Percentiles rank a stretch among this genome's conserved stretches.
phyloP scores from a whole-genome alignment of 768 basidiomycete species.

The Pleurotus sapidus region DNA sequence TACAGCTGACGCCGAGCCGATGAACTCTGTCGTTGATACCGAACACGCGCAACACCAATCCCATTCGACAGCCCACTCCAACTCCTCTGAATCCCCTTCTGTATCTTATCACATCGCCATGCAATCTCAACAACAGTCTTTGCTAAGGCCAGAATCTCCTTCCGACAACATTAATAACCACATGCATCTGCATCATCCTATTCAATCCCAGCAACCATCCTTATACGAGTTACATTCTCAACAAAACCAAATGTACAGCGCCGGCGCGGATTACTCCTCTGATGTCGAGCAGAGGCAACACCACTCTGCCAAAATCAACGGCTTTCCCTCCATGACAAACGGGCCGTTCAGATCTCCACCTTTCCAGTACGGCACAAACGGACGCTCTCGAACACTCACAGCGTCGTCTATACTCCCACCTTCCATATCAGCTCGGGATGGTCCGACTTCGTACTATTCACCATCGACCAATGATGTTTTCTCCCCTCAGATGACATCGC shows the following conservation, averaged over 20 bases:
- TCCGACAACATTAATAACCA: slow-evolving; percentile 29
- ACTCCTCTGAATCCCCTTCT: slow-evolving; percentile 53
- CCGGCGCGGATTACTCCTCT: slow-evolving; percentile 32
- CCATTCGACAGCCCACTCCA: slow-evolving; percentile 45
- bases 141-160: slow-evolving; percentile 49
- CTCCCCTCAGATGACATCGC: slow-evolving; percentile 33
- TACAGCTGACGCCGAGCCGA: slow-evolving; percentile 77
- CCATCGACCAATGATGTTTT: slow-evolving; percentile 30
- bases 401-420: slow-evolving; percentile 29
- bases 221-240: slow-evolving; percentile 29
- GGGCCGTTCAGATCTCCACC: slow-evolving; percentile 20
- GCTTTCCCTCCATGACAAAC: slow-evolving; percentile 26
- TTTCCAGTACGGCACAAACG: slow-evolving; percentile 38
- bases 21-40: slow-evolving; percentile 47
- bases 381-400: slow-evolving; percentile 37
- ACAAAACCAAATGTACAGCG: slow-evolving; percentile 30
- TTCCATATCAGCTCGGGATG: slow-evolving; percentile 34
- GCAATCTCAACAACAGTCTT: slow-evolving; percentile 38
- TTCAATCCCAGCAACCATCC: slow-evolving; percentile 28
- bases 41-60: slow-evolving; percentile 44
- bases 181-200: slow-evolving; percentile 25
- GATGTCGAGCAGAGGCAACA: slow-evolving; percentile 38
- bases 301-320: slow-evolving; percentile 31
- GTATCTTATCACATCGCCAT: slow-evolving; percentile 52
- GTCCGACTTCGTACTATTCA: slow-evolving; percentile 25